Evolutionary conservation across 1,284 basidiomycete genomes (phyloP), one percentile per base, ranked within the genome.

Genomic region (Boletus coffeatus): DNA sequence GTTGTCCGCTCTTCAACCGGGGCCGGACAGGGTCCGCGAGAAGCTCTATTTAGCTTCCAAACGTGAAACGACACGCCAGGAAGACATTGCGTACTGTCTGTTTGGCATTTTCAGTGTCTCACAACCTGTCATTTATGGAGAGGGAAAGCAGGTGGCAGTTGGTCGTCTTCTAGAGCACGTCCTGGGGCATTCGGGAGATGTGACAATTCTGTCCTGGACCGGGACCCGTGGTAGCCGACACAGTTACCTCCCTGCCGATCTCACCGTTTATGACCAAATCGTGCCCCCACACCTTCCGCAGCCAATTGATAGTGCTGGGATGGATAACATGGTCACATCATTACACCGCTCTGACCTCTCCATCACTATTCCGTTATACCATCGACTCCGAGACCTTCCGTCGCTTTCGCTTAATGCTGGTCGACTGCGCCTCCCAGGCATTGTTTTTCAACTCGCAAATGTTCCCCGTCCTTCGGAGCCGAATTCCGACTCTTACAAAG

Each of bases 191-290:
- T 64, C 63, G 25, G 48, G 34, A 1, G 29, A 64, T 10, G 59
- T 56, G 6, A 43, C 58, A 2, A 10, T 65, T 6, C 59, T 64
- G 1, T 59, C 63, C 7, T 64, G 63, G 63, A 65, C 61, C 5
- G 64, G 64, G 16, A 7, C 13, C 1, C 34, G 29, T 2, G 61
- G 65, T 11, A 56, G n/a, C 5, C 21, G 59, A 5, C 56, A 67
- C 37, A 67, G 67, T 32, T 67, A 59, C 34, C 61, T 67, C 4
- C 66, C 65, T 3, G 3, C 13, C 1, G 52, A 60, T n/a, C 61
- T 67, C 14, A 41, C 59, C 1, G 66, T 66, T 7, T 66, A 66
- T 18, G 16, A 53, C 21, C 46, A 67, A 32, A n/a, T 66, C 2
- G n/a, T 48, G 4, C 52, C 63, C 5, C 59, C 56, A 18, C 65